These are phyloP conservation scores for Cryptococcus sp. DNA, from an alignment of 1,284 basidiomycete genomes.

Conservation along the genomic window DNA sequence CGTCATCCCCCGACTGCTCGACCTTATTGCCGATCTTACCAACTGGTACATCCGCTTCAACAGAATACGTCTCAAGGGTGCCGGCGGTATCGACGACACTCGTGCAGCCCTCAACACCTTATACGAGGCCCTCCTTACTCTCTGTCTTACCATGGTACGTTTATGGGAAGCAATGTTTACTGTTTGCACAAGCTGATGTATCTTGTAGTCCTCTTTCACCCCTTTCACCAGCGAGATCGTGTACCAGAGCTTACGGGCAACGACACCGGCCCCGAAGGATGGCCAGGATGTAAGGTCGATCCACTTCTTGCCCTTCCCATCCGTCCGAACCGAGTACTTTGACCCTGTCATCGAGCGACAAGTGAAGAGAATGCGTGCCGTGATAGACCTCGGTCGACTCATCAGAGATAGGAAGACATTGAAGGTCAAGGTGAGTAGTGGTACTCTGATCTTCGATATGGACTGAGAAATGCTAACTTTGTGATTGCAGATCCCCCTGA, in stretches of 20 bases:
- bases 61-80: constrained; percentile 91
- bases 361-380: constrained; percentile 89
- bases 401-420: constrained; percentile 86
- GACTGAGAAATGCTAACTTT: not conserved
- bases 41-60: constrained; percentile 99
- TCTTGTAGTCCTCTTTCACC: constrained; percentile 87
- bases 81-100: constrained; percentile 88
- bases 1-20: constrained; percentile 89
- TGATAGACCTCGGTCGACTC: constrained; percentile 89
- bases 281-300: constrained; percentile 81
- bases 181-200: constrained; percentile 12
- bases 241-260: constrained; percentile 85
- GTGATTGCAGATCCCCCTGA: constrained; percentile 63
- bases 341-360: constrained; percentile 94
- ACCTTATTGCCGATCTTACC: constrained; percentile 93
- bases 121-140: constrained; percentile 91
- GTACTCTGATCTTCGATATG: not conserved
- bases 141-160: constrained; percentile 89
- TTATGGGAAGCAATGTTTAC: not conserved
- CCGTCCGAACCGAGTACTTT: constrained; percentile 92
- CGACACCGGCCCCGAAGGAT: constrained; percentile 73
- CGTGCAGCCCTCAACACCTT: constrained; percentile 88
- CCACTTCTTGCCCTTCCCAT: constrained; percentile 94
- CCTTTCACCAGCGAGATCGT: constrained; percentile 97
- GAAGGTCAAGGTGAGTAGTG: constrained; percentile 73